Conservation (phyloP, 768 basidiomycete species). For the Rossbeevera mucosa region DNA sequence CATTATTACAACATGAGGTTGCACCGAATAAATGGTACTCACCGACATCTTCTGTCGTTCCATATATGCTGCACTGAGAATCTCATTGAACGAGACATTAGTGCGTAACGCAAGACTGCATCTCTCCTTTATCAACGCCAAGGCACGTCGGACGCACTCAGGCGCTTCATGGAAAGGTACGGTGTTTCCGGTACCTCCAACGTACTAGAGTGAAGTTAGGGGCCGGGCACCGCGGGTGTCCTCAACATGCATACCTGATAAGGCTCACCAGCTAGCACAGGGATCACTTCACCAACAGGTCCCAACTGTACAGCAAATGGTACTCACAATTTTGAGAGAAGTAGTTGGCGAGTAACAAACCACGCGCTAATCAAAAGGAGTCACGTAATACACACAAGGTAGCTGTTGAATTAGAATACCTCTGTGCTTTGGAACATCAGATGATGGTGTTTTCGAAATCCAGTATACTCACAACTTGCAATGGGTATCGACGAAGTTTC, state of each 20-base stretch:
- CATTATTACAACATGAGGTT: conserved; percentile 5
- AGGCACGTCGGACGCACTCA: conserved; percentile 52
- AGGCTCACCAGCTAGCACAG: conserved; percentile 64
- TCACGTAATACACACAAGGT: conserved; percentile 2
- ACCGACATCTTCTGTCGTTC: conserved; percentile 82
- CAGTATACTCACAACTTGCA: conserved; percentile 47
- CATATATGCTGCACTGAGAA: conserved; percentile 82
- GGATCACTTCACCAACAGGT: not conserved
- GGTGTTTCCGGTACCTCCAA: conserved; percentile 72
- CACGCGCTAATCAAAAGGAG: conserved; percentile 48
- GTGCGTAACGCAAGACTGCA: conserved; percentile 42
- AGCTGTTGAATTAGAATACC: conserved; percentile 35
- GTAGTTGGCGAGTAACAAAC: conserved; percentile 69
- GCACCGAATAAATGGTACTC: conserved; percentile 18
- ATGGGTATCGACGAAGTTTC: conserved; percentile 66
- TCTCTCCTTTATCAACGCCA: conserved; percentile 54
- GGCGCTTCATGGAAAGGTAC: conserved; percentile 60
- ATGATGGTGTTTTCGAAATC: conserved; percentile 1
- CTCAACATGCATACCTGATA: conserved; percentile 52
- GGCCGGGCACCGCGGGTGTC: not conserved
- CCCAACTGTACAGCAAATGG: not conserved
- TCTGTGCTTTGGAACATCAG: conserved; percentile 52
- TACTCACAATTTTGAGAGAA: conserved; percentile 79
- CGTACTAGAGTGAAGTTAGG: conserved; percentile 49
- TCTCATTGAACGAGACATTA: conserved; percentile 60